These are phyloP conservation scores for Boletellus ananas DNA, from an alignment of 768 basidiomycete genomes.

Conservation along the genomic window DNA sequence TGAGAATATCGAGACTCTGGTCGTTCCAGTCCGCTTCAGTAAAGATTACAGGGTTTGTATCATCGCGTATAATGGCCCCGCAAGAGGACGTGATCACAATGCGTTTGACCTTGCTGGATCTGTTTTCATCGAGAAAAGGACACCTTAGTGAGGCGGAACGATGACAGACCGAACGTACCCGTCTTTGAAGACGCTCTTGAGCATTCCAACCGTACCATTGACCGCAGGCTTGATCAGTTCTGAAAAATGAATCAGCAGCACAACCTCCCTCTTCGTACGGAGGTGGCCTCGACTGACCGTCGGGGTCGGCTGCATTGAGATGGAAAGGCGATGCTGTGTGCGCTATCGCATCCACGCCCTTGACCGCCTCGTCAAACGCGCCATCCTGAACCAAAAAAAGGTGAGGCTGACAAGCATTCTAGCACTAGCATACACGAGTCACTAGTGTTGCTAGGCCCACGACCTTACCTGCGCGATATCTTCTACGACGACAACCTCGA, in stretches of 20 bases:
- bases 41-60: constrained; percentile 30
- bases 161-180: constrained; percentile 32
- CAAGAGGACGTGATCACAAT: constrained; percentile 66
- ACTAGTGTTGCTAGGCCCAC: no score
- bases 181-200: constrained; percentile 55
- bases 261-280: not conserved
- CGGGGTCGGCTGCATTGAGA: constrained; percentile 41
- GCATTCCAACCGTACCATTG: constrained; percentile 60
- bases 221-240: constrained; percentile 73
- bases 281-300: constrained; percentile 21
- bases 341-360: constrained; percentile 67
- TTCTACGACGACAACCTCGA: constrained; percentile 63
- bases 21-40: constrained; percentile 63
- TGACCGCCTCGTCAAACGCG: constrained; percentile 77
- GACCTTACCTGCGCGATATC: constrained; percentile 61
- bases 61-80: constrained; percentile 41
- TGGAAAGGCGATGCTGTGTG: constrained; percentile 68
- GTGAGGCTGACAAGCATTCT: not conserved
- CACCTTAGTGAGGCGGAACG: no score
- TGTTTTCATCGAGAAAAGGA: not conserved
- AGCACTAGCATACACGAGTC: not conserved
- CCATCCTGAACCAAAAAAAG: constrained; percentile 39
- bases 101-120: constrained; percentile 51
- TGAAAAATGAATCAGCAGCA: constrained; percentile 18
- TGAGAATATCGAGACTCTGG: constrained; percentile 34